Conservation (phyloP, 192 early-diverging fungal species). For the Coemansia furcata region DNA sequence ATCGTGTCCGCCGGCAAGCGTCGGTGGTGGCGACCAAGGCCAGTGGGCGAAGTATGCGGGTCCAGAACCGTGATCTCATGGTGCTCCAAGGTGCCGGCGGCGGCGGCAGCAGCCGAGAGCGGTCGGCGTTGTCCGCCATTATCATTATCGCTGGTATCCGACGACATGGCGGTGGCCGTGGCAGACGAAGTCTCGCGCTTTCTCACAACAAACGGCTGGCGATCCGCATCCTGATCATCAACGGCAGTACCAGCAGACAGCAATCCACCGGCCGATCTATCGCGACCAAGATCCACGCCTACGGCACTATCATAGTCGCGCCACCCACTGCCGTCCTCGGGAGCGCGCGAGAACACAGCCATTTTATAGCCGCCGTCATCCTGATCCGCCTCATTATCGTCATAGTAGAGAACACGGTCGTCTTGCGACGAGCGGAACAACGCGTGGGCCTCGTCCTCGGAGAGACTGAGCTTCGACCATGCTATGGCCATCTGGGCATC, state of each 20-base stretch:
- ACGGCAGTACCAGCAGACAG: background rate
- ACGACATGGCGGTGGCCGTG: slow-evolving; percentile 11
- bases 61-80: slow-evolving; percentile 18
- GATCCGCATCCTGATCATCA: background rate
- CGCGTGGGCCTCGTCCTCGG: background rate
- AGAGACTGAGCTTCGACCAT: slow-evolving; percentile 4
- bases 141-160: background rate
- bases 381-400: background rate
- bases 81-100: background rate
- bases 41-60: background rate
- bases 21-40: background rate
- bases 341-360: slow-evolving; percentile 15
- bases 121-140: background rate
- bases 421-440: background rate
- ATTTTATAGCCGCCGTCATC: slow-evolving; percentile 10
- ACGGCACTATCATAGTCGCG: slow-evolving; percentile 37
- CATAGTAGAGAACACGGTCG: background rate
- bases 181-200: slow-evolving; percentile 31
- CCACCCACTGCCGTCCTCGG: slow-evolving; percentile 9
- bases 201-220: slow-evolving; percentile 11
- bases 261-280: background rate
- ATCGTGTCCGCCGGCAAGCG: background rate
- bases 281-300: slow-evolving; percentile 19
- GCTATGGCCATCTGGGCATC: background rate
- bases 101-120: background rate